Base-by-base conservation (phyloP, 2,329 filamentous ascomycete species). In the Talaromyces sp. region DNA sequence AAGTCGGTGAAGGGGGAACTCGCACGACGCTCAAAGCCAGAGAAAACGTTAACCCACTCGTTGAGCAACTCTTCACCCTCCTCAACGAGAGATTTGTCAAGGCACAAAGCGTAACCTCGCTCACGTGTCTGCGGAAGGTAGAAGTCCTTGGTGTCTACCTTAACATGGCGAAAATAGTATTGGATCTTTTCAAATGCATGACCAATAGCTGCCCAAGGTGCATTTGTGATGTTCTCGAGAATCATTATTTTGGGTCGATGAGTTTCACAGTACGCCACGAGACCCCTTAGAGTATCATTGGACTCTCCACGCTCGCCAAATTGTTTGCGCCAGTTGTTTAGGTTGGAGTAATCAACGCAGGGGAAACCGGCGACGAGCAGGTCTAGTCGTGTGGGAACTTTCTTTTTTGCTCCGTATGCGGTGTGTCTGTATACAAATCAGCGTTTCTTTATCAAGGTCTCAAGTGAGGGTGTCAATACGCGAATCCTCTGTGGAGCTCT, bases 281-380 rank as follows among this genome's bases (percentile, higher is more conserved):
- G 82, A 0, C 83, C 84, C 42, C 80, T 77, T 71, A 89, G 89
- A 0, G 89, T 92, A 39, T 84, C 80, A 0, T 82, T 83, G 0
- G 88, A 90, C 67, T 91, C 85, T 2, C 88, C 88, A 14, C 81
- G 76, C 7, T 83, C 78, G 1, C 81, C 75, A 0, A 87, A 71
- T 0, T 74, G 73, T 63, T 85, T 86, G 16, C 77, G 77, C 4
- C 79, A 72, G 57, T 77, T 83, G 71, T 92, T 93, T 35, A 92
- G 73, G 0, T 66, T 70, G 0, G 90, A 93, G 66, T 89, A 90
- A 68, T 93, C 90, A 1, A 91, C 88, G 67, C 90, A 95, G 0
- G 88, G 87, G 46, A 88, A 90, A 0, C 90, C 90, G 6, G 88
- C 88, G 50, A 93, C 78, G 1, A 93, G 76, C 0, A 93, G 71